Evolutionary conservation across 2,329 filamentous ascomycete genomes (phyloP), one percentile per base, ranked within the genome.

Genomic region (Colletotrichum viniferum): DNA sequence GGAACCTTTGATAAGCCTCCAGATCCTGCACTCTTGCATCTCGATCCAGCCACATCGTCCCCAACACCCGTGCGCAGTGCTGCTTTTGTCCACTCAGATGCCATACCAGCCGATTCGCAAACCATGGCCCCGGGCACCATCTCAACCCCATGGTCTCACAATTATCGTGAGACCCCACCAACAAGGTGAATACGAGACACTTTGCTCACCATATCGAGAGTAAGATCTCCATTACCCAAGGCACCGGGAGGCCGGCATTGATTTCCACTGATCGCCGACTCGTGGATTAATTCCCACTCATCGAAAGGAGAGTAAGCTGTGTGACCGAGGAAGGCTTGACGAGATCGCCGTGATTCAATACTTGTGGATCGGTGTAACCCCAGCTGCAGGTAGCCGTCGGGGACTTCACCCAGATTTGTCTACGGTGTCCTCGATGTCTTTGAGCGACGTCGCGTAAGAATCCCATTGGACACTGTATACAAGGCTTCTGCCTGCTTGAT

Each of bases 11-110:
- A 69, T 26, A 16, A 32, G 21, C 14, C 48, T 32, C 48, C 48
- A 76, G 73, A 76, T 76, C 69, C 73, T 73, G 73, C 73, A 73
- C 63, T 64, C 64, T 68, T 64, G 63, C 73, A 69, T 69, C 43
- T 14, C 69, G 73, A 76, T 76, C 73, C 73, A 76, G 70, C 73
- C 69, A 66, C 24, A 56, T 30, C 18, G 13, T 5, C 21, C 13
- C 43, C 58, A 48, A 52, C 16, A 68, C 32, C 43, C 43, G 10
- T 56, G 55, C 48, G 30, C 18, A 34, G 30, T 64, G 16, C 32
- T 48, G 4, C 14, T 10, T 8, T 13, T 58, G n/a, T 13, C 32
- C 26, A 68, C 12, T 58, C 63, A 64, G 13, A 55, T 10, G 21
- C 21, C 8, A 7, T 30, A 21, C 10, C 24, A 63, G 34, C 43